Percentiles rank a stretch among this genome's conserved stretches.
phyloP scores from a whole-genome alignment of 2,329 filamentous ascomycete species.

The Delphinella strobiligena region DNA sequence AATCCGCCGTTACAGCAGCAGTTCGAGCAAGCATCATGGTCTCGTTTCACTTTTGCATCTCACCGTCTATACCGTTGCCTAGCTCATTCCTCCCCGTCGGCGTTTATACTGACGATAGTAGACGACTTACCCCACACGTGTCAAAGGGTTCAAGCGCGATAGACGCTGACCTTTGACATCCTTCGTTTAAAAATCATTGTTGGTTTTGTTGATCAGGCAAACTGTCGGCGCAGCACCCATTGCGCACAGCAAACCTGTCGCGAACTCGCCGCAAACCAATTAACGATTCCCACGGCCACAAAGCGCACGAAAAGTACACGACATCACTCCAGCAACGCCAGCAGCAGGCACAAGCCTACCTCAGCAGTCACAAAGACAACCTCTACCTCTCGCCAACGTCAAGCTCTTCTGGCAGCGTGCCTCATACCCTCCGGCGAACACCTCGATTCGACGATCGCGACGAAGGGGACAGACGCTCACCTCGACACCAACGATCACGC shows the following conservation, averaged over 20 bases:
- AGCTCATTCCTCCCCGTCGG: neutral
- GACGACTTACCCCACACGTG: neutral
- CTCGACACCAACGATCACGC: constrained; percentile 26
- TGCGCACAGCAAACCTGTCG: constrained; percentile 8
- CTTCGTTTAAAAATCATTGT: neutral
- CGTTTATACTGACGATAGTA: neutral
- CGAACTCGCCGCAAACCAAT: constrained; percentile 4
- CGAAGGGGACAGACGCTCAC: constrained; percentile 21
- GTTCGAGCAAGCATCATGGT: neutral
- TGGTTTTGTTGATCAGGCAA: constrained; percentile 2
- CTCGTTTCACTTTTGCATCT: neutral
- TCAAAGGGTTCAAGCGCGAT: neutral
- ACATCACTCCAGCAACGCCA: constrained; percentile 33
- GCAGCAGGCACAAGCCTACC: constrained; percentile 27
- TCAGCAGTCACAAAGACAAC: constrained; percentile 14
- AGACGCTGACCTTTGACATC: neutral
- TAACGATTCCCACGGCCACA: constrained; percentile 43
- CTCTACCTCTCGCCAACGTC: constrained; percentile 33
- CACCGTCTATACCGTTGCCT: neutral
- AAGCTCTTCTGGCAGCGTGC: constrained; percentile 38
- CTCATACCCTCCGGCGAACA: constrained; percentile 41
- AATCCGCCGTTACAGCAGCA: neutral
- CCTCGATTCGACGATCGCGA: constrained; percentile 33
- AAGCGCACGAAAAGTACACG: constrained; percentile 39
- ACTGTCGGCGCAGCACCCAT: constrained; percentile 7